phyloP scores from a whole-genome alignment of 805 yeast genomes.

The Teunomyces kruisii region DNA sequence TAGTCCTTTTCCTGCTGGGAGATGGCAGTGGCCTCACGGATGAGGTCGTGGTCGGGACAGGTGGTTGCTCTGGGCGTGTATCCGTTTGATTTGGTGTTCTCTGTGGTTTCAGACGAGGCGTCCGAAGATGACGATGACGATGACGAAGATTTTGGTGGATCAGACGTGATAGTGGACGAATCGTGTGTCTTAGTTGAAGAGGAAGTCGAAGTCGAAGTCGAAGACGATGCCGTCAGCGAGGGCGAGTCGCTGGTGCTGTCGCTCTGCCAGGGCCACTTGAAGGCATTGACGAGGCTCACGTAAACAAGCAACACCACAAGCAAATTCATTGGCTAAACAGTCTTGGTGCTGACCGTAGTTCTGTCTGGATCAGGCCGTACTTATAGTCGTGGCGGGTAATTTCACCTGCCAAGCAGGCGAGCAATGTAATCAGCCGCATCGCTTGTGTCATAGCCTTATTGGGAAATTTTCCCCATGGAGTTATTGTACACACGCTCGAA shows the following conservation, averaged over 20 bases:
- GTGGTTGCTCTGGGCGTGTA: conserved; percentile 30
- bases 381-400: too few species aligned
- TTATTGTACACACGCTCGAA: too few species aligned
- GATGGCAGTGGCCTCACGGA: conserved; percentile 28
- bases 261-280: conserved; percentile 24
- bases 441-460: not conserved
- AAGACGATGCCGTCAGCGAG: not conserved
- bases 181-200: not conserved
- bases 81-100: conserved; percentile 14
- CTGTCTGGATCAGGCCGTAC: too few species aligned
- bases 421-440: too few species aligned
- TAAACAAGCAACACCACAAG: not conserved
- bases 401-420: too few species aligned
- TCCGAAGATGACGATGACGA: not conserved
- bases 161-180: not conserved
- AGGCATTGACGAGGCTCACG: conserved; percentile 7
- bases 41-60: conserved; percentile 28
- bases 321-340: not conserved
- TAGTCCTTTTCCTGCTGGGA: conserved; percentile 27
- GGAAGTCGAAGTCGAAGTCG: not conserved
- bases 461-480: not conserved
- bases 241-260: not conserved
- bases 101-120: conserved; percentile 6
- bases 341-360: too few species aligned
- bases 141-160: too few species aligned